Conservation (phyloP, 2,329 filamentous ascomycete species). For the Botrytis sinoallii region DNA sequence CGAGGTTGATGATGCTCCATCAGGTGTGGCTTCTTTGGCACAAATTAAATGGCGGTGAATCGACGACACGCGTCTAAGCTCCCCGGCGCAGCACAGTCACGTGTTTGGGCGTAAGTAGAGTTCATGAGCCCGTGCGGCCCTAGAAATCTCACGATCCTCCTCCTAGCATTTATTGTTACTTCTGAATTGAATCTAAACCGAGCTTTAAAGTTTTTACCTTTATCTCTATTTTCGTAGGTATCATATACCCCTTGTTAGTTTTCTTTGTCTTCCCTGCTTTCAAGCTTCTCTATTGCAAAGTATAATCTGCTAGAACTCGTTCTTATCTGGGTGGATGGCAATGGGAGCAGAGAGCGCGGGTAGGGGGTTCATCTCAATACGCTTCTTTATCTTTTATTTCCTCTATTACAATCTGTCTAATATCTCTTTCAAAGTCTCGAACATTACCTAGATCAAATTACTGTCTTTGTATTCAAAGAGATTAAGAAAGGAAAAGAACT, state of each 20-base stretch:
- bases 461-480: not conserved
- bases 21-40: no score
- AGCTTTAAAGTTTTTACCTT: not conserved
- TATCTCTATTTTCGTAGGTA: not conserved
- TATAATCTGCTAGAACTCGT: not conserved
- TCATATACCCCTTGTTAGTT: no score
- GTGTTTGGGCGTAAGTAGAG: not conserved
- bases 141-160: not conserved
- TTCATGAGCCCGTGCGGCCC: not conserved
- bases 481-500: not conserved
- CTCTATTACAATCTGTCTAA: not conserved
- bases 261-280: not conserved
- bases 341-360: not conserved
- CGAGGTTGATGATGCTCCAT: not conserved
- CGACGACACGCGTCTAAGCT: not conserved
- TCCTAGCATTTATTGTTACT: not conserved
- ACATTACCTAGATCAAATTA: not conserved
- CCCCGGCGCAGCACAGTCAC: not conserved
- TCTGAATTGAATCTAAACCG: not conserved
- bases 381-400: not conserved
- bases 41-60: not conserved
- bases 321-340: not conserved
- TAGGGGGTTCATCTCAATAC: not conserved
- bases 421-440: not conserved
- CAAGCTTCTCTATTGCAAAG: not conserved